Conservation (phyloP, 1,139 yeast species). For the Blastobotrys ciferrii region DNA sequence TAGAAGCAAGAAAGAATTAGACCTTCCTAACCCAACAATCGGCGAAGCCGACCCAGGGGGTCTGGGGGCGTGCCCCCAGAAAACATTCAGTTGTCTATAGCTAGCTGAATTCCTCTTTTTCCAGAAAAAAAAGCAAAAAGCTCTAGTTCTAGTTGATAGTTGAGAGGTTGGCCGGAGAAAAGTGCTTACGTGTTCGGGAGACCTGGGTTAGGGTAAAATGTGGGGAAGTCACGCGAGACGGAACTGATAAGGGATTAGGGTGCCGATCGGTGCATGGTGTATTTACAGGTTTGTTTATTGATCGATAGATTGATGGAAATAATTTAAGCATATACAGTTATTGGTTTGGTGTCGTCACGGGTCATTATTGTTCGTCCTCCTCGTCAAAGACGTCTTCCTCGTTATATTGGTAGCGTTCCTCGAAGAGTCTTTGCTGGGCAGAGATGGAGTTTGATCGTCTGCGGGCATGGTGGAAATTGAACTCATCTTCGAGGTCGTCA, state of each 20-base stretch:
- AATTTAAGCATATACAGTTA: neutral
- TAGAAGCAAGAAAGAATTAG: too few relatives aligned
- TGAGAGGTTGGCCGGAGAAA: too few relatives aligned
- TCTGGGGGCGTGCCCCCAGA: too few relatives aligned
- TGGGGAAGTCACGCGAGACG: neutral
- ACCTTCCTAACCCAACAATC: too few relatives aligned
- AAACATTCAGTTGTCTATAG: too few relatives aligned
- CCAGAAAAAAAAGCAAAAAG: too few relatives aligned
- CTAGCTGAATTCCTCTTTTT: too few relatives aligned
- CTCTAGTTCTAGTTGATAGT: too few relatives aligned
- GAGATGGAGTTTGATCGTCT: conserved; percentile 50
- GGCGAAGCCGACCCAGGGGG: too few relatives aligned
- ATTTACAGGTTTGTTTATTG: neutral
- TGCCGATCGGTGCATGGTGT: neutral
- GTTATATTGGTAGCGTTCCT: conserved; percentile 19
- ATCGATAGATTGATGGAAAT: neutral
- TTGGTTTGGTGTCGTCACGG: neutral
- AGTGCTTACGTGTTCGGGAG: neutral
- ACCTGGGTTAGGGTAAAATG: neutral
- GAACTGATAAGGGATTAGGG: neutral
- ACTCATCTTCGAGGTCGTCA: conserved; percentile 41
- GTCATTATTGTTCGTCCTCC: conserved; percentile 8
- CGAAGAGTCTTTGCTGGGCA: conserved; percentile 44
- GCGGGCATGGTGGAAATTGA: conserved; percentile 40
- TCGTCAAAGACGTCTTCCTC: conserved; percentile 26